Conservation (phyloP, 331 rosid genomes). For the Saraca asoca region DNA sequence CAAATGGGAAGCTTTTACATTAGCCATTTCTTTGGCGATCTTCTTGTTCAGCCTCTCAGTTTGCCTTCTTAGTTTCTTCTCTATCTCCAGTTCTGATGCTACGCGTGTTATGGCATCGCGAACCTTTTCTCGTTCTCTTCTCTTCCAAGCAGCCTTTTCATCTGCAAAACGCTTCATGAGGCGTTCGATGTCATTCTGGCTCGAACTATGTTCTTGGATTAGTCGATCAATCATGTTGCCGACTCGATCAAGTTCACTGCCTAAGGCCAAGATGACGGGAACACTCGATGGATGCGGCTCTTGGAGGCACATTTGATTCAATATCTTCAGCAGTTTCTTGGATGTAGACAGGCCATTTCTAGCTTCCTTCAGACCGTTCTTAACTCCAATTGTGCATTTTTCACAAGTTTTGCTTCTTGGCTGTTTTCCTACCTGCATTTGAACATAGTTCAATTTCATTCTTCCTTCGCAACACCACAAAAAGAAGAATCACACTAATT, state of each 20-base stretch:
- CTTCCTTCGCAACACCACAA: constrained; percentile 15
- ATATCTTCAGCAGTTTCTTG: constrained; percentile 73
- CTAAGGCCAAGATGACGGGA: constrained; percentile 62
- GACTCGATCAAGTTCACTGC: constrained; percentile 70
- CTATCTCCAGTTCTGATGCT: constrained; percentile 72
- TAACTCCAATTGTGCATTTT: constrained; percentile 43
- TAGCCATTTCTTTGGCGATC: constrained; percentile 80
- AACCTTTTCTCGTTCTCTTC: constrained; percentile 67
- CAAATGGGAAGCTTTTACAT: constrained; percentile 53
- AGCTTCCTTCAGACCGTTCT: constrained; percentile 73
- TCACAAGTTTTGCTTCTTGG: constrained; percentile 41
- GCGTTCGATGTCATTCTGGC: constrained; percentile 51
- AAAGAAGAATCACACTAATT: neutral
- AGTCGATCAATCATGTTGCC: constrained; percentile 59
- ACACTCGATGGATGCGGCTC: constrained; percentile 54
- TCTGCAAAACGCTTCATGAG: constrained; percentile 63
- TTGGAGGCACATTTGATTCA: constrained; percentile 61
- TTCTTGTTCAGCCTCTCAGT: constrained; percentile 78
- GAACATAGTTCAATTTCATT: constrained; percentile 31
- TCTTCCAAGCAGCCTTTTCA: constrained; percentile 75
- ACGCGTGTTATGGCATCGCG: constrained; percentile 50
- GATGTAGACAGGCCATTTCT: constrained; percentile 68
- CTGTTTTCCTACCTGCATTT: constrained; percentile 54
- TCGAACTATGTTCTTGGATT: constrained; percentile 54
- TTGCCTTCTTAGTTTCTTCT: constrained; percentile 80